Conservation (phyloP, 192 early-diverging fungal genomes). For the Rhizoclosmatium globosum region DNA sequence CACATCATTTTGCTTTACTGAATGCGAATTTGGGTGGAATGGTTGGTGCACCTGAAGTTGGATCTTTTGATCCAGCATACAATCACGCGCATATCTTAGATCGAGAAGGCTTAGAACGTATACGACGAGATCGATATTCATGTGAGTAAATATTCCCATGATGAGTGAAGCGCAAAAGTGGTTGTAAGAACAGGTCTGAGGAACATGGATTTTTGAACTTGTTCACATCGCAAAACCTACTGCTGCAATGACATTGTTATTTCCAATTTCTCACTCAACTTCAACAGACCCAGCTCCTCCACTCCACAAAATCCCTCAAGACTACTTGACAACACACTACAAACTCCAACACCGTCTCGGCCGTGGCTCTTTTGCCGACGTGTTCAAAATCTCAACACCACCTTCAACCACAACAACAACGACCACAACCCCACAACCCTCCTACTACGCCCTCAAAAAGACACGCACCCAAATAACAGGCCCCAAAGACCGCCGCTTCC, state of each 20-base stretch:
- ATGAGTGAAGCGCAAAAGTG: too few species aligned
- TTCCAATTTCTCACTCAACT: too few species aligned
- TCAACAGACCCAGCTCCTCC: not conserved
- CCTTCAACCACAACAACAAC: not conserved
- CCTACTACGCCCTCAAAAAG: slow-evolving; percentile 84
- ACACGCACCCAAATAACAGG: slow-evolving; percentile 73
- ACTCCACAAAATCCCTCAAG: slow-evolving; percentile 36
- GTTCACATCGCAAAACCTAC: too few species aligned
- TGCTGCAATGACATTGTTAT: too few species aligned
- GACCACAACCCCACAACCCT: slow-evolving; percentile 3
- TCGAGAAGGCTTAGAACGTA: slow-evolving; percentile 1
- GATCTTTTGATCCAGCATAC: not conserved
- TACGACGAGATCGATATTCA: too few species aligned
- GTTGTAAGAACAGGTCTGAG: too few species aligned
- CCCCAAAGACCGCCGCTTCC: slow-evolving; percentile 68
- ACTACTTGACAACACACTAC: slow-evolving; percentile 81
- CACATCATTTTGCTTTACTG: not conserved
- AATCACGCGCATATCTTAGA: slow-evolving; percentile 4
- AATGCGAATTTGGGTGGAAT: slow-evolving; percentile 6
- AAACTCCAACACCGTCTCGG: slow-evolving; percentile 71
- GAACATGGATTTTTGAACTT: too few species aligned
- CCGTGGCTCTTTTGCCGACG: slow-evolving; percentile 83
- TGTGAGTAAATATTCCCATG: too few species aligned
- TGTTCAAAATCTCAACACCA: slow-evolving; percentile 67
- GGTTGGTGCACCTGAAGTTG: not conserved